Percentiles rank a stretch among this genome's conserved stretches.
Conservation (phyloP, 768 basidiomycete species). For the Cubamyces sp. region DNA sequence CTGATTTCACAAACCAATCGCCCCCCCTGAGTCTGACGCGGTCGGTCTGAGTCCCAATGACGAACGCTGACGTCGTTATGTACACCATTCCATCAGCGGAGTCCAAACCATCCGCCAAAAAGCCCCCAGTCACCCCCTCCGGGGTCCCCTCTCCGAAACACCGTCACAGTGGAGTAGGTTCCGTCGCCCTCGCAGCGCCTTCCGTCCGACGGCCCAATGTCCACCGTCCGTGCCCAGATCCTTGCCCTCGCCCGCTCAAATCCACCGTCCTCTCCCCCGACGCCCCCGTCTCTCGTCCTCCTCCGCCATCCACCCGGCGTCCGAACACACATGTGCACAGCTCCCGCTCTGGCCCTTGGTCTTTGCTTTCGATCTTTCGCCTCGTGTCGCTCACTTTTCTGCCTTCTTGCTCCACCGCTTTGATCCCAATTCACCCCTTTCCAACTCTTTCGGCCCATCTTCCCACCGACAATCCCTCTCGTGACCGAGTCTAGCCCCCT, state of each 20-base stretch:
- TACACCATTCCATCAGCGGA: slow-evolving; percentile 28
- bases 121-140: slow-evolving; percentile 16
- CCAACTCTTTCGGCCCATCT: slow-evolving; percentile 9
- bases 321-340: background rate
- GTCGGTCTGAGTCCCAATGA: slow-evolving; percentile 18
- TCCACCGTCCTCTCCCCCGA: slow-evolving; percentile 2
- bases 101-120: slow-evolving; percentile 18
- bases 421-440: background rate
- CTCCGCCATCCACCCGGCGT: background rate
- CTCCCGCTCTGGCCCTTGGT: slow-evolving; percentile 3
- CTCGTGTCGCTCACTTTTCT: background rate
- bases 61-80: slow-evolving; percentile 35
- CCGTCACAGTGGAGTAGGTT: slow-evolving; percentile 24
- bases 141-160: slow-evolving; percentile 20
- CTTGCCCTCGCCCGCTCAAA: slow-evolving; percentile 9
- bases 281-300: slow-evolving; percentile 5
- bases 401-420: background rate
- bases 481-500: slow-evolving; percentile 10
- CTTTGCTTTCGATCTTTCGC: background rate
- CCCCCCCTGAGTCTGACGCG: slow-evolving; percentile 14
- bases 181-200: slow-evolving; percentile 2
- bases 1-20: slow-evolving; percentile 1
- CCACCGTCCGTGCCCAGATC: no score
- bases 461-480: slow-evolving; percentile 14
- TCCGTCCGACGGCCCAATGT: background rate